Percentiles rank a stretch among this genome's conserved stretches.
phyloP scores from a whole-genome alignment of 257 asterid genomes.

The Oldenlandia corymbosa region DNA sequence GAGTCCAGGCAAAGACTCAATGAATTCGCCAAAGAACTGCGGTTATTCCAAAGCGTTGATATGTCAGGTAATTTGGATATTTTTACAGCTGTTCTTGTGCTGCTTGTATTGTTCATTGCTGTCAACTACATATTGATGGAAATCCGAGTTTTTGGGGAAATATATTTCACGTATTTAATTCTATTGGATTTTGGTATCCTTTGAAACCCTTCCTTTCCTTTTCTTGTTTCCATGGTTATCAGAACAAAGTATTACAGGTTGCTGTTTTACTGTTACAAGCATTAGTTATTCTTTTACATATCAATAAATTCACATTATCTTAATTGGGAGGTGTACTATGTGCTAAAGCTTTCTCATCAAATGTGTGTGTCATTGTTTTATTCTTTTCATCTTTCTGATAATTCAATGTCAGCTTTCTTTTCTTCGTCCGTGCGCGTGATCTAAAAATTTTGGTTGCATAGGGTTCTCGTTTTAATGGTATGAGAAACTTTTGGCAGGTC shows the following conservation, averaged over 20 bases:
- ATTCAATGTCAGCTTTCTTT: not conserved
- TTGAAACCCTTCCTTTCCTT: not conserved
- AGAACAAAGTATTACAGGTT: not conserved
- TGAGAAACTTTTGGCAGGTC: conserved; percentile 50
- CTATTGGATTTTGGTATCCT: not conserved
- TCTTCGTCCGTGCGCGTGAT: not conserved
- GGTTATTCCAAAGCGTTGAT: conserved; percentile 66
- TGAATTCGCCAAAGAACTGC: conserved; percentile 91
- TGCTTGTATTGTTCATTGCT: not conserved
- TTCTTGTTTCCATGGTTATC: not conserved
- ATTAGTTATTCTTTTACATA: not conserved
- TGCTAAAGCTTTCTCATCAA: not conserved
- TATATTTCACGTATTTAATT: not conserved
- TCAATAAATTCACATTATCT: not conserved
- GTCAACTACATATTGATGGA: not conserved
- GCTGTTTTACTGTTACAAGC: not conserved
- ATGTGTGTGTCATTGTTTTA: conserved; percentile 3
- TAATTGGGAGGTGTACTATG: not conserved
- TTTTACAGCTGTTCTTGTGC: not conserved
- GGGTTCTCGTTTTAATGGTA: conserved; percentile 22
- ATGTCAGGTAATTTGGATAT: conserved; percentile 65
- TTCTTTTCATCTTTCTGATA: conserved; percentile 11
- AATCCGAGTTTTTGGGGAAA: not conserved
- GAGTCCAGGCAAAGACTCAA: conserved; percentile 78
- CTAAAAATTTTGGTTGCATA: conserved; percentile 1